Evolutionary conservation across 495 filamentous ascomycete species (phyloP), one percentile per base, ranked within the genome.

Genomic region (Podospora appendiculata): DNA sequence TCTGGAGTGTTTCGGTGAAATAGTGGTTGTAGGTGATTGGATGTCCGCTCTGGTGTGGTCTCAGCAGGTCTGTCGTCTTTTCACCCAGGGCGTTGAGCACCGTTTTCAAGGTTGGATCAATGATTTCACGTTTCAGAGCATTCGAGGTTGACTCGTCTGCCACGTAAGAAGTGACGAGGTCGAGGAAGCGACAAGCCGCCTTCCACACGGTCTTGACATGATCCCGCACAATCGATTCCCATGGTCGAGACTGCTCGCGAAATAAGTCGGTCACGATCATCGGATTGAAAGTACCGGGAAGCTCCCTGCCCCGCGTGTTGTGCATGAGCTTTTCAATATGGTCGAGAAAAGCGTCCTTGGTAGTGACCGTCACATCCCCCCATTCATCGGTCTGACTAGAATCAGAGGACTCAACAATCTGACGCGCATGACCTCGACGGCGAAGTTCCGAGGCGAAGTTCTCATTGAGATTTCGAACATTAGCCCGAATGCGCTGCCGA

Each of bases 1-100:
- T 72, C 48, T 77, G 71, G 0, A 81, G 55, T 7, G 50, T 73
- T 14, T 81, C 73, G 0, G 74, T 73, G 42, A 77, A 75, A 25
- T 78, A 71, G 42, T 79, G 74, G 58, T 82, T 81, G 56, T 83
- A 83, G 0, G 79, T 82, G 35, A 84, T 82, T 0, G 73, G 73
- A 45, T 77, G 71, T 0, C 60, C 57, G 1, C 51, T 57, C 7
- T 62, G 48, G 41, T 77, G 69, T 1, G 63, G 68, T 1, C 16
- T 49, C 2, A 77, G 44, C 11, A 79, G 47, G 34, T 71, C 65
- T 3, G 44, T 43, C 3, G 64, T 51, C 53, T 73, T 75, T 5
- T 41, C 42, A 6, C 41, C 46, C 17, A 73, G 56, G 0, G 52
- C 18, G 1, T 45, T 12, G 18, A 61, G 38, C 4, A 72, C 44